Evolutionary conservation across 1,139 yeast genomes (phyloP).

Genomic region (Candida sp.): DNA sequence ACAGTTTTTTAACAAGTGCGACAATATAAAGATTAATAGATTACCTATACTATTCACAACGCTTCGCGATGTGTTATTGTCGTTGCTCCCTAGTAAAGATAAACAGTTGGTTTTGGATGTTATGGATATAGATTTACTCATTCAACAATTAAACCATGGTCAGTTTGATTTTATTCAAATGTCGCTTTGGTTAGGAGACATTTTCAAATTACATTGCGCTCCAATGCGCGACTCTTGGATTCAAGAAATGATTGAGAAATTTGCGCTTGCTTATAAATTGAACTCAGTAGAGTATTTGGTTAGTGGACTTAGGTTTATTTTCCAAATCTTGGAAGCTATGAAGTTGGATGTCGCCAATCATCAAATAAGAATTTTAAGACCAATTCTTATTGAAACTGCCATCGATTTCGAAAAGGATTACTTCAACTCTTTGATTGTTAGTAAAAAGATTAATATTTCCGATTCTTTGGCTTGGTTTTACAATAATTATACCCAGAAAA

Average conservation of each 20-base stretch:
- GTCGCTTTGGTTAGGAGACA: constrained; percentile 67
- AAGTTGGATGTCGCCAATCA: constrained; percentile 94
- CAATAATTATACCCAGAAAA: constrained; percentile 20
- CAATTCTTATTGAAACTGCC: constrained; percentile 83
- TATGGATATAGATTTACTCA: constrained; percentile 71
- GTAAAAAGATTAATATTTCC: constrained; percentile 62
- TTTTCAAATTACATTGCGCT: constrained; percentile 84
- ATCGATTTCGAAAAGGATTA: constrained; percentile 91
- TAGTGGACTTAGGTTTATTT: constrained; percentile 74
- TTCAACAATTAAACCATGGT: constrained; percentile 72
- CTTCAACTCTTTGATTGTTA: constrained; percentile 66
- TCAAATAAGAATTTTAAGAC: constrained; percentile 82
- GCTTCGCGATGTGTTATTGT: constrained; percentile 69
- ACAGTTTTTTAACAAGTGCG: constrained; percentile 27
- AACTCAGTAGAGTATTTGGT: constrained; percentile 57
- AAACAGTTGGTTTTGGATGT: constrained; percentile 66
- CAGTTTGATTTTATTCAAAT: constrained; percentile 66
- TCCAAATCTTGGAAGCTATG: constrained; percentile 93
- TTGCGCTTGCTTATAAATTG: constrained; percentile 57
- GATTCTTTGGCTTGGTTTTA: constrained; percentile 75
- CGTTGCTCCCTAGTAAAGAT: constrained; percentile 77
- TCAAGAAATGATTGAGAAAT: constrained; percentile 73
- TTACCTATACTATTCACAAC: constrained; percentile 71
- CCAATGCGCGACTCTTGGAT: constrained; percentile 96
- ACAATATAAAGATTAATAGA: constrained; percentile 37